Percentiles rank a stretch among this genome's conserved stretches.
phyloP scores from a whole-genome alignment of 768 basidiomycete genomes.

The Austroboletus eburneus region DNA sequence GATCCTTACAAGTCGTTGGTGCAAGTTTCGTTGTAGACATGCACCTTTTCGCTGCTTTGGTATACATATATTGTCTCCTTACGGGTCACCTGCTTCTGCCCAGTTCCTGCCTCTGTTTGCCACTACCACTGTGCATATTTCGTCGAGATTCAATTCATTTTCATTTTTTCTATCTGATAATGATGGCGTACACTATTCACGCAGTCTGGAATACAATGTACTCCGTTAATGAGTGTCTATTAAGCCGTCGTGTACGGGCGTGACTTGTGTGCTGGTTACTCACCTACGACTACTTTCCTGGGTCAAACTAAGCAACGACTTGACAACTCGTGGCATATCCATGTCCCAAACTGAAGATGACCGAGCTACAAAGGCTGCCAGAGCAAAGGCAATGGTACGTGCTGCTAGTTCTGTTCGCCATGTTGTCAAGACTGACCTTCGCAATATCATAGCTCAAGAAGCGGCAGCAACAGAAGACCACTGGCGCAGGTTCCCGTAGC shows the following conservation, averaged over 20 bases:
- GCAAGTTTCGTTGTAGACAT: slow-evolving; percentile 33
- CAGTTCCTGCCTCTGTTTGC: slow-evolving; percentile 33
- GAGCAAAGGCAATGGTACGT: slow-evolving; percentile 78
- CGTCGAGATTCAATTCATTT: slow-evolving; percentile 35
- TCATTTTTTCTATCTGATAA: slow-evolving; percentile 8
- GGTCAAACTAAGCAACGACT: neutral
- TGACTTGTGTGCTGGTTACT: neutral
- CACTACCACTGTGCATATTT: slow-evolving; percentile 47
- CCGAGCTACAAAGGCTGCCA: slow-evolving; percentile 75
- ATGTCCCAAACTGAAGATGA: slow-evolving; percentile 58
- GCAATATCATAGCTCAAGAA: slow-evolving; percentile 62
- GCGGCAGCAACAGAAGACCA: slow-evolving; percentile 67
- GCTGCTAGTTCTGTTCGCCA: neutral
- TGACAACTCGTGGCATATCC: slow-evolving; percentile 7
- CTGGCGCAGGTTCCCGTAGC: slow-evolving; percentile 33
- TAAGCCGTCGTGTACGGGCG: neutral
- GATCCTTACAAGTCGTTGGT: slow-evolving; percentile 52
- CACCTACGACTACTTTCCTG: slow-evolving; percentile 1
- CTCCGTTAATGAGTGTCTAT: neutral
- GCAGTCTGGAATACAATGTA: neutral
- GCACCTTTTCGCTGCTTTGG: slow-evolving; percentile 32
- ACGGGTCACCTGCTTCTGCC: slow-evolving; percentile 29
- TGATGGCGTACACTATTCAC: neutral
- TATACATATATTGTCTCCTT: slow-evolving; percentile 36
- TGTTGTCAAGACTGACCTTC: slow-evolving; percentile 1